Evolutionary conservation across 2,329 filamentous ascomycete species (phyloP).

Genomic region (Cadophora luteo-olivacea): DNA sequence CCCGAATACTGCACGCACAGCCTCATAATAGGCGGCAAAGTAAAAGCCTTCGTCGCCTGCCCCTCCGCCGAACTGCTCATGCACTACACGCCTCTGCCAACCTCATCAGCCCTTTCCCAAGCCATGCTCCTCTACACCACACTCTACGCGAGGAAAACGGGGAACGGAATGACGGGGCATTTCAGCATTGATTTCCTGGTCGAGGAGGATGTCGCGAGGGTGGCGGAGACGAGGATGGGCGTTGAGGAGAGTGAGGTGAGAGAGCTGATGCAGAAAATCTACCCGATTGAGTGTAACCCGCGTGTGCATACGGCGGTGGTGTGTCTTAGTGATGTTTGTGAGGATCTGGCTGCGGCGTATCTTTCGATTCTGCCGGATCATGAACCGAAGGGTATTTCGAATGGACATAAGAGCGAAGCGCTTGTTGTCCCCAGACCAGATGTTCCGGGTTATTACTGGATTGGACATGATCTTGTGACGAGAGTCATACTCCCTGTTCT

Average conservation of each 20-base stretch:
- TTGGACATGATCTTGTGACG: slow-evolving; percentile 68
- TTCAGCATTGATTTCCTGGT: slow-evolving; percentile 76
- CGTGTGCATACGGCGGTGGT: slow-evolving; percentile 71
- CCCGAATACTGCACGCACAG: slow-evolving; percentile 77
- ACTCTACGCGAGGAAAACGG: slow-evolving; percentile 58
- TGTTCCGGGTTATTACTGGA: slow-evolving; percentile 62
- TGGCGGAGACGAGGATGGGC: slow-evolving; percentile 23
- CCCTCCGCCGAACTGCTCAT: slow-evolving; percentile 67
- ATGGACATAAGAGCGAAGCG: slow-evolving; percentile 23
- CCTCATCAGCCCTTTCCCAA: slow-evolving; percentile 58
- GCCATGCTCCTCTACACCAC: slow-evolving; percentile 72
- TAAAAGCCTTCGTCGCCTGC: slow-evolving; percentile 72
- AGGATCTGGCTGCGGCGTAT: slow-evolving; percentile 56
- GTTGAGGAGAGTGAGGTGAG: slow-evolving; percentile 21
- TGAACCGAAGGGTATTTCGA: slow-evolving; percentile 25
- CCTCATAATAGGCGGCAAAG: slow-evolving; percentile 67
- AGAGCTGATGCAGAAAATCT: slow-evolving; percentile 52
- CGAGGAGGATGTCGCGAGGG: slow-evolving; percentile 47
- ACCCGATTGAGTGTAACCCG: slow-evolving; percentile 76
- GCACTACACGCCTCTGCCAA: slow-evolving; percentile 67
- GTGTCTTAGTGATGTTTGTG: slow-evolving; percentile 58
- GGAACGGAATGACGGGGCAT: slow-evolving; percentile 68
- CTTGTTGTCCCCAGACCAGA: slow-evolving; percentile 35
- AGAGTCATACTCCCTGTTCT: slow-evolving; percentile 56
- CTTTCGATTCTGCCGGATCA: slow-evolving; percentile 51